Evolutionary conservation across 2,329 filamentous ascomycete species (phyloP).

Genomic region (Blastomyces parvus): DNA sequence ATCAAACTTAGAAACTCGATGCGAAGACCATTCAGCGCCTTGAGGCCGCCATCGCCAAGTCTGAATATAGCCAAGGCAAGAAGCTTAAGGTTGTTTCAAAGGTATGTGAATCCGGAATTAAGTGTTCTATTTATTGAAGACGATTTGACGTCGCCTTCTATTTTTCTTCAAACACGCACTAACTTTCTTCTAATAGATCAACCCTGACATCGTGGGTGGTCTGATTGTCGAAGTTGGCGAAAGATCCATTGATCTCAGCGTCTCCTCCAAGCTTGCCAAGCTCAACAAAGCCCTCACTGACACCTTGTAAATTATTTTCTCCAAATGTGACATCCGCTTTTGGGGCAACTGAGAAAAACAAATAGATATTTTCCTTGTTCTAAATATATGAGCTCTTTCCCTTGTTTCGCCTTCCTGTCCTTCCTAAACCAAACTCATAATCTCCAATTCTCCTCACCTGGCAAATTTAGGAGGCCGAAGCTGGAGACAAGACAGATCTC

Average conservation of each 20-base stretch:
- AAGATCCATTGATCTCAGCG: conserved; percentile 94
- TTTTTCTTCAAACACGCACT: conserved; percentile 4
- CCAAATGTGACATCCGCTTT: neutral
- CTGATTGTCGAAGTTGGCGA: conserved; percentile 94
- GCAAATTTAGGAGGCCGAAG: neutral
- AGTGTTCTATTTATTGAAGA: conserved; percentile 2
- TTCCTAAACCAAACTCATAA: neutral
- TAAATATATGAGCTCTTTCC: neutral
- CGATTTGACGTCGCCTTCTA: neutral
- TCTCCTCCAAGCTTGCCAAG: conserved; percentile 88
- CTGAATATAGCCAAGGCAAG: conserved; percentile 80
- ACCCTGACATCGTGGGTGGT: conserved; percentile 87
- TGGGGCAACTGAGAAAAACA: neutral
- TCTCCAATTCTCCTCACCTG: neutral
- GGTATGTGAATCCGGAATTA: conserved; percentile 42
- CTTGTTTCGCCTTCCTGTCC: neutral
- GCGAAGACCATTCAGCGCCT: conserved; percentile 74
- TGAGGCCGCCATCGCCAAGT: conserved; percentile 82
- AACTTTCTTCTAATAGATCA: conserved; percentile 51
- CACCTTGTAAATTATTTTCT: conserved; percentile 60
- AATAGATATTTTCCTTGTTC: conserved; percentile 5
- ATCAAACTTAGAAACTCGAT: conserved; percentile 62
- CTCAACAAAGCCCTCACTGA: conserved; percentile 99
- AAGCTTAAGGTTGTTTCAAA: conserved; percentile 96
- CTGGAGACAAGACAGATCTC: neutral